Evolutionary conservation across 2,329 filamentous ascomycete genomes (phyloP), one percentile per base, ranked within the genome.

Genomic region (Allantophomopsis lycopodina): DNA sequence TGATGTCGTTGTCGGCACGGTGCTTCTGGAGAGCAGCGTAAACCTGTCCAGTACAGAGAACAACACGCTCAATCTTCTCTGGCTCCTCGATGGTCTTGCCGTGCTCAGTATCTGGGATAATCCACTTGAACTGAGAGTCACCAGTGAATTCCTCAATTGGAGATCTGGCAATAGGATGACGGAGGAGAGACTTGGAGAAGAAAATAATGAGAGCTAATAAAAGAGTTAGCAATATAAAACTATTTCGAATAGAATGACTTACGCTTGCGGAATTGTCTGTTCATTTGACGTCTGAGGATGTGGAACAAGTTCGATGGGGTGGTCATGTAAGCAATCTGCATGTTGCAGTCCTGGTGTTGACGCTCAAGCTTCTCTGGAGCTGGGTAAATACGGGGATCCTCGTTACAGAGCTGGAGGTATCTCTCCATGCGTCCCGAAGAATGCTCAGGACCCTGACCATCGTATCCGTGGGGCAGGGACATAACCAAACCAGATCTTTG

Each of bases 281-380:
- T 88, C 79, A 98, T 94, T 68, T 98, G 91, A 63, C 91, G 79
- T 60, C 91, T 83, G 47, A 98, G 75, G 50, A 91, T 79, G 65
- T 98, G 91, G 80, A 98, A 98, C 59, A 93, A 63, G 64, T 98
- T 98, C 48, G 89, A 75, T 20, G 91, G 91, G 36, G 82, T 84
- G n/a, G 91, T 98, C 77, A 93, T 88, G 71, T 91, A 94, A 41
- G 80, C 87, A 59, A 98, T 83, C 68, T 98, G 91, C 79, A 98
- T 94, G 69, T 98, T 98, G 73, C 87, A 94, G 66, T 98, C 91
- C 68, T 98, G 91, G 69, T 98, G 91, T 65, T 96, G 91, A 51
- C 91, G 86, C 40, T 93, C 80, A 44, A 96, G 76, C 71, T 91
- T 95, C 49, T 94, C 87, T 23, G 74, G 69, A 2, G 77, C 71